These are phyloP conservation scores for Ceratonia siliqua DNA, from an alignment of 306 rosid species.

Conservation along the genomic window DNA sequence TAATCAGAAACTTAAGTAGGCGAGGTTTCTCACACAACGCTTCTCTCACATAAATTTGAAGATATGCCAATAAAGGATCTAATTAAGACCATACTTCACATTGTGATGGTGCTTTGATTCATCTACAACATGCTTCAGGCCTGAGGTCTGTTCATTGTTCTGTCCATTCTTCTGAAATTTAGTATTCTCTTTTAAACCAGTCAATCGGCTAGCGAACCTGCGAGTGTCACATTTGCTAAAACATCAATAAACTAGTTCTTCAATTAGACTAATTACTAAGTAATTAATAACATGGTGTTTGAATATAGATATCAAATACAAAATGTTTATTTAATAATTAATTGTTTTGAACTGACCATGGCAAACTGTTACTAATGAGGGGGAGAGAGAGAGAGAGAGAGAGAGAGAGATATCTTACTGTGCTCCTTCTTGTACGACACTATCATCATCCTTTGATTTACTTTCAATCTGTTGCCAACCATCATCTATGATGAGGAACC, in stretches of 20 bases:
- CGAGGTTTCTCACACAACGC: neutral
- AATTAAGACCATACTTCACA: slow-evolving; percentile 64
- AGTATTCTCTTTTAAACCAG: slow-evolving; percentile 83
- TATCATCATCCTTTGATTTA: slow-evolving; percentile 54
- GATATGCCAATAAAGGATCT: neutral
- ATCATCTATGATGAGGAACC: slow-evolving; percentile 90
- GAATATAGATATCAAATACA: neutral
- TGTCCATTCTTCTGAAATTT: slow-evolving; percentile 73
- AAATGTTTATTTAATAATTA: neutral
- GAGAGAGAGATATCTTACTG: slow-evolving; percentile 61
- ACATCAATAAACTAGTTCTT: slow-evolving; percentile 25
- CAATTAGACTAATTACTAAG: neutral
- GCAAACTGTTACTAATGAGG: neutral
- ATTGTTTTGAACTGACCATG: neutral
- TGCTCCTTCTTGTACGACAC: slow-evolving; percentile 91
- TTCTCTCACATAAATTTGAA: neutral
- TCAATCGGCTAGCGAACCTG: slow-evolving; percentile 90
- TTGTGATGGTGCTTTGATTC: slow-evolving; percentile 77
- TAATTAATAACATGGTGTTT: neutral
- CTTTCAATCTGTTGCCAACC: slow-evolving; percentile 98
- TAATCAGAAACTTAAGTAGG: slow-evolving; percentile 5
- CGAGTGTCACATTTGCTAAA: slow-evolving; percentile 25
- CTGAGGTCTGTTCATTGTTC: slow-evolving; percentile 52
- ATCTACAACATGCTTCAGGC: slow-evolving; percentile 83
- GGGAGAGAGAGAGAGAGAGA: slow-evolving; percentile 2